phyloP scores from a whole-genome alignment of 768 basidiomycete genomes.

The Amanita muscaria region DNA sequence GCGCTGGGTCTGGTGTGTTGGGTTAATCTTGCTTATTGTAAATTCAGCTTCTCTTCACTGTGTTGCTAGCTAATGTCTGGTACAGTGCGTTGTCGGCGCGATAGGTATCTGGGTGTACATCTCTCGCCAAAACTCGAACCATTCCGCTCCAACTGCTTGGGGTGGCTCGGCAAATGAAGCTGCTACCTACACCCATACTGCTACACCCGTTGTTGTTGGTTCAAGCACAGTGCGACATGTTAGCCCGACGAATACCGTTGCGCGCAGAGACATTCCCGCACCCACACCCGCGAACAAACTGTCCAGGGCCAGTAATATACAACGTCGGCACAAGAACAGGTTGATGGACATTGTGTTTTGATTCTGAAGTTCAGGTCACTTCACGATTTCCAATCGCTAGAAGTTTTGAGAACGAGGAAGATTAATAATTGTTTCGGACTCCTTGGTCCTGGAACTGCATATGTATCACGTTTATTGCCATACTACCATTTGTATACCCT shows the following conservation, averaged over 20 bases:
- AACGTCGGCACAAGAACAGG: slow-evolving; percentile 1
- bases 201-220: slow-evolving; percentile 11
- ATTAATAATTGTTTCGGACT: too few relatives aligned
- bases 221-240: slow-evolving; percentile 32
- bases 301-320: background rate
- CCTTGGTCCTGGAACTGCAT: too few relatives aligned
- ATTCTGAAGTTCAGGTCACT: background rate
- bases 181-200: slow-evolving; percentile 13
- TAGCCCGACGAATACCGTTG: slow-evolving; percentile 54
- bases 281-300: background rate
- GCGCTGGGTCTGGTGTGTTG: slow-evolving; percentile 64
- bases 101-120: slow-evolving; percentile 54
- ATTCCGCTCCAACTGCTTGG: slow-evolving; percentile 49
- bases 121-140: slow-evolving; percentile 38
- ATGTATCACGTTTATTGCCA: too few relatives aligned
- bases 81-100: slow-evolving; percentile 42
- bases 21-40: slow-evolving; percentile 49
- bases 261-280: slow-evolving; percentile 18
- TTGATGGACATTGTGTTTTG: background rate
- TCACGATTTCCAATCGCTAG: background rate
- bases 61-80: background rate
- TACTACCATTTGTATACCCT: slow-evolving; percentile 5
- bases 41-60: slow-evolving; percentile 13
- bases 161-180: slow-evolving; percentile 53
- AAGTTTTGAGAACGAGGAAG: background rate